Evolutionary conservation across 2,329 filamentous ascomycete genomes (phyloP), one percentile per base, ranked within the genome.

Genomic region (Aspergillus uvarum): DNA sequence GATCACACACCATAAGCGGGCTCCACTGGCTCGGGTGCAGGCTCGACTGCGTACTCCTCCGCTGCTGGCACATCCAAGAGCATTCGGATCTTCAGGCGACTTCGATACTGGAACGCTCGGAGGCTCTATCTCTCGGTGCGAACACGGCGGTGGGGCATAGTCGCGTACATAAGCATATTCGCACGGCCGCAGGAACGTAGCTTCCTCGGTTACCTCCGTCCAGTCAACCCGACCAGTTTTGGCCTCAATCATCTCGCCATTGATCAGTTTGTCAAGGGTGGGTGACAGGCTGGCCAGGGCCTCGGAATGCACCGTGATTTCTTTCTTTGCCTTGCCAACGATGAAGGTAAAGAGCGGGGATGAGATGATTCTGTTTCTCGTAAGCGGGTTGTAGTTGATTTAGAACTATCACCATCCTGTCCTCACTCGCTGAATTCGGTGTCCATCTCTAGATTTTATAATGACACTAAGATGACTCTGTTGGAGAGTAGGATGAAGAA

Each of bases 101-200:
- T 44, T 12, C 24, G 16, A 50, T 49, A 10, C 47, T 56, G 53
- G 0, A 19, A 24, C 12, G 44, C 14, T 32, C 24, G n/a, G 24
- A 24, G 44, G 14, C 19, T 22, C 16, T 22, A 52, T 35, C 21
- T 56, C 31, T 49, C 21, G 19, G 4, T 54, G 1, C 21, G 51
- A 29, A 14, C 53, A 56, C 5, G 16, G 24, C 1, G 60, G 72
- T 8, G 67, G 67, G 6, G 65, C 68, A 60, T 77, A 78, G 51
- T 75, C 64, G 6, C 71, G 71, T 0, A 68, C 71, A 53, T 78
- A 79, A 2, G 74, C 73, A 61, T 68, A 78, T 59, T 78, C 68
- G 53, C 68, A 70, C 53, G 78, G 74, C 2, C 65, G 68, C 26
- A 70, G 49, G 54, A 79, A 78, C 0, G 74, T 77, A 3, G 69